Evolutionary conservation across 1,139 yeast genomes (phyloP), one percentile per base, ranked within the genome.

Genomic region (Suhomyces chickasaworum): DNA sequence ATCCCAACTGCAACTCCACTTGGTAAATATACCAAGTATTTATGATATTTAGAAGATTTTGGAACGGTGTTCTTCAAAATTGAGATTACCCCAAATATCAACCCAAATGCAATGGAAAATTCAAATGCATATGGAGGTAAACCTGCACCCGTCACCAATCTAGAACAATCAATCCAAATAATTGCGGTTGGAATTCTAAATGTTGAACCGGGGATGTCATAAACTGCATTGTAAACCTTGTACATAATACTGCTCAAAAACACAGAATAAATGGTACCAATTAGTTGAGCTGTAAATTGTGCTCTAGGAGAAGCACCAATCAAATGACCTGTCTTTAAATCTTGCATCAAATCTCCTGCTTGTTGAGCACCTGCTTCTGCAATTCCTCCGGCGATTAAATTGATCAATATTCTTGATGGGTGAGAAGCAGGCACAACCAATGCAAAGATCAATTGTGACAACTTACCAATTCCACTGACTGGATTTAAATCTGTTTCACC

Each of bases 301-400:
- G 96, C 96, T 49, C 77, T 78, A 18, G 97, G 97, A 0, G 96
- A 86, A 0, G 98, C 98, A 9, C 96, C 96, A 4, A 93, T 62
- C 42, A 93, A 66, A 65, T 89, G 95, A 0, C 99, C 98, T 0
- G 99, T 91, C 63, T 93, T 93, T 56, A 91, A 74, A 66, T 93
- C 99, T 71, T 93, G 98, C 96, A 91, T 89, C 60, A 93, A 73
- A 67, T 93, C 99, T 13, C 99, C 99, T 1, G 98, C 97, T 66
- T 93, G 99, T 66, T 93, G 98, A 2, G 99, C 97, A 7, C 99
- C 98, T 1, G 99, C 98, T 67, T 93, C 99, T 1, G 98, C 95
- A 29, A 93, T 84, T 7, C 97, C 98, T 13, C 99, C 99, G 3
- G 98, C 97, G 2, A 93, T 85, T 45, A 93, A 72, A 61, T 93